Evolutionary conservation across 257 asterid genomes (phyloP).

Genomic region (Ocimum tenuiflorum): DNA sequence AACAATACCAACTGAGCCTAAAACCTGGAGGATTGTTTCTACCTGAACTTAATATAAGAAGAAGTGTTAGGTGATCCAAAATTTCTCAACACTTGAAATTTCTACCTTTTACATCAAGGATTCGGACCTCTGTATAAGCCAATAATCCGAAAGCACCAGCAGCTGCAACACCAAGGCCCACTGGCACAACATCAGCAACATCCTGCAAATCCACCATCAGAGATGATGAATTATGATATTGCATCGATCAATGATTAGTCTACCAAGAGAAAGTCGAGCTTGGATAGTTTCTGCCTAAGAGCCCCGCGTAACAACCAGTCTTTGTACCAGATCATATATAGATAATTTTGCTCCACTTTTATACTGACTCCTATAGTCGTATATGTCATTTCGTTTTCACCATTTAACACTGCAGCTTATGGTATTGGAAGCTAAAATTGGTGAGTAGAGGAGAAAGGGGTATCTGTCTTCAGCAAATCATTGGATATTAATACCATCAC

Average conservation of each 20-base stretch:
- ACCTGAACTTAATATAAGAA: conserved; percentile 43
- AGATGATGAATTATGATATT: not conserved
- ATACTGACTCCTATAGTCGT: no score
- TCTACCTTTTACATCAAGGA: not conserved
- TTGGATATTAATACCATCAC: no score
- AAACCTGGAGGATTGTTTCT: conserved; percentile 76
- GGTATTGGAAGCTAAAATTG: no score
- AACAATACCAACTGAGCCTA: conserved; percentile 80
- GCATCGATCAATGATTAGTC: not conserved
- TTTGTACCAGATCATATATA: no score
- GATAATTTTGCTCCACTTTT: no score
- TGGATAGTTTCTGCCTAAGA: not conserved
- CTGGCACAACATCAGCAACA: conserved; percentile 41
- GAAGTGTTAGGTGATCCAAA: not conserved
- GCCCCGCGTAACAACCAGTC: no score
- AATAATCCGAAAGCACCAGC: conserved; percentile 71
- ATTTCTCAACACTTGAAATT: not conserved
- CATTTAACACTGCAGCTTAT: no score
- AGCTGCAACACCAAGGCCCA: conserved; percentile 61
- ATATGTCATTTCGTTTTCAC: no score
- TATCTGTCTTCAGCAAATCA: no score
- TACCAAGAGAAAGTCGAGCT: not conserved
- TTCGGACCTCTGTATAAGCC: conserved; percentile 73
- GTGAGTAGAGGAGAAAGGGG: no score
- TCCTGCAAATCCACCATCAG: conserved; percentile 41